These are phyloP conservation scores for Oidium heveae DNA, from an alignment of 2,329 filamentous ascomycete species.

Conservation along the genomic window DNA sequence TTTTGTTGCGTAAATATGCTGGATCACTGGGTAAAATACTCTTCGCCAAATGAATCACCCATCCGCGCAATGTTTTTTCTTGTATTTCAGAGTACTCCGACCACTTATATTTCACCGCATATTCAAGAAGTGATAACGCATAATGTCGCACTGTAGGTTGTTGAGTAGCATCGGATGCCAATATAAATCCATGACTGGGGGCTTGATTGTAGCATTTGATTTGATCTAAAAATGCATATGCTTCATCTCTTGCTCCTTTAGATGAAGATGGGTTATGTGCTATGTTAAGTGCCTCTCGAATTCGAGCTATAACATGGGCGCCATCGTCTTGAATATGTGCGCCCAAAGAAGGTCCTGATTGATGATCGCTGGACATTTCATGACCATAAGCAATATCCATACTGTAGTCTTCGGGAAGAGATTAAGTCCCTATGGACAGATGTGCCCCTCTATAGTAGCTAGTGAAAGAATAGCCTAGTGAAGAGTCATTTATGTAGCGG, in stretches of 20 bases:
- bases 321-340: conserved; percentile 16
- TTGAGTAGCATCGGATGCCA: conserved; percentile 53
- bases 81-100: conserved; percentile 45
- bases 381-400: conserved; percentile 6
- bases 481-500: too few species aligned
- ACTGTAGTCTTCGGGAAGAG: neutral
- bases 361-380: neutral
- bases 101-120: conserved; percentile 71
- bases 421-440: too few species aligned
- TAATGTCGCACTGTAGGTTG: conserved; percentile 75
- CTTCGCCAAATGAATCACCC: conserved; percentile 58
- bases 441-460: too few species aligned
- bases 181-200: conserved; percentile 58
- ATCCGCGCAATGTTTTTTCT: conserved; percentile 40
- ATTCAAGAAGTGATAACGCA: conserved; percentile 73
- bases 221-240: conserved; percentile 63
- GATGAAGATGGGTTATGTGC: conserved; percentile 63
- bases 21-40: conserved; percentile 48
- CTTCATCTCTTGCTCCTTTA: conserved; percentile 60
- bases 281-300: conserved; percentile 64
- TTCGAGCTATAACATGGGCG: conserved; percentile 31
- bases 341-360: conserved; percentile 1
- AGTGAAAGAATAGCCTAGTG: too few species aligned
- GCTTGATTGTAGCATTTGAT: conserved; percentile 60
- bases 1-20: conserved; percentile 71